Evolutionary conservation across 1,139 yeast genomes (phyloP).

Genomic region (Sugiyamaella pinicola): DNA sequence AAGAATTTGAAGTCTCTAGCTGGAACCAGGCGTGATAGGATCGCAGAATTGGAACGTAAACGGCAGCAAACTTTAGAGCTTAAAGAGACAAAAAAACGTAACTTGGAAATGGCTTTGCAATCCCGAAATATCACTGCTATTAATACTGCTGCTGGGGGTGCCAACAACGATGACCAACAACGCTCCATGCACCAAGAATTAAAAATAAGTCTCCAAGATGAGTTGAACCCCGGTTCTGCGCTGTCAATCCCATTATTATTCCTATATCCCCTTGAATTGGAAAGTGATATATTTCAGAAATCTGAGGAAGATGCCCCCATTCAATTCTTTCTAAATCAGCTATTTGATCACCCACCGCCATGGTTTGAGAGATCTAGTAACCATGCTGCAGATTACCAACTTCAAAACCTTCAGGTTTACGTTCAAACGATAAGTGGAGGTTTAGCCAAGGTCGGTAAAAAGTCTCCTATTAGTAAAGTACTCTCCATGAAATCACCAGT

Average conservation of each 20-base stretch:
- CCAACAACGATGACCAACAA: constrained; percentile 23
- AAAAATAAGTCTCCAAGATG: constrained; percentile 58
- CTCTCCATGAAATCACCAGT: constrained; percentile 63
- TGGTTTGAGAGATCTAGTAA: constrained; percentile 56
- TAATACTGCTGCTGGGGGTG: constrained; percentile 27
- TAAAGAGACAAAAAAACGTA: constrained; percentile 36
- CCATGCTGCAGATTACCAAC: constrained; percentile 49
- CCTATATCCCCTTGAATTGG: constrained; percentile 81
- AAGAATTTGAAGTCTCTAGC: constrained; percentile 35
- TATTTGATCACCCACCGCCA: constrained; percentile 64
- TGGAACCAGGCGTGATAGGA: constrained; percentile 39
- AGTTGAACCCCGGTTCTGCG: constrained; percentile 73
- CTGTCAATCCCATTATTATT: constrained; percentile 78
- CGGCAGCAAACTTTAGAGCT: constrained; percentile 44
- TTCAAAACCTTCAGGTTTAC: constrained; percentile 66
- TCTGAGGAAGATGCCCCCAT: constrained; percentile 70
- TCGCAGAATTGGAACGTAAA: constrained; percentile 34
- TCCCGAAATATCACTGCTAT: constrained; percentile 32
- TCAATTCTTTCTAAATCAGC: constrained; percentile 41
- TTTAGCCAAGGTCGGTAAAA: constrained; percentile 80
- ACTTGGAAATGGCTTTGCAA: constrained; percentile 45
- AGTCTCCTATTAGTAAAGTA: constrained; percentile 64
- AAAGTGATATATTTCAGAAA: constrained; percentile 78
- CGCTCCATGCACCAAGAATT: constrained; percentile 32
- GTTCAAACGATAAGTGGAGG: constrained; percentile 88